Evolutionary conservation across 2,329 filamentous ascomycete species (phyloP).

Genomic region (Ophiobolus disseminans): DNA sequence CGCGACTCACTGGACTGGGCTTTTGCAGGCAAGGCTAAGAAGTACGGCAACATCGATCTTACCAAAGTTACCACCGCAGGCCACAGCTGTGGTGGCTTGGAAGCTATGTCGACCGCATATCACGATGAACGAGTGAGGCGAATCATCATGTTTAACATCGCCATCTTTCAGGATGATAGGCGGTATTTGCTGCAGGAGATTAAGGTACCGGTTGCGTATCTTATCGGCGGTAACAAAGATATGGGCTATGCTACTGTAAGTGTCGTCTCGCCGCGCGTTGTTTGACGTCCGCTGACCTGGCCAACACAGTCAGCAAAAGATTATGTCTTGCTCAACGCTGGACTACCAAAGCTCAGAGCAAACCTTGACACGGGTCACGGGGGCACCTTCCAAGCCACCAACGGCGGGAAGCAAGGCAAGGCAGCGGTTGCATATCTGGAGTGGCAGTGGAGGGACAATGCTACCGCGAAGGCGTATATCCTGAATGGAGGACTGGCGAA

Average conservation of each 20-base stretch:
- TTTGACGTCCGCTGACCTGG: not conserved
- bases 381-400: slow-evolving; percentile 26
- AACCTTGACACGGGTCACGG: slow-evolving; percentile 32
- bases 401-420: slow-evolving; percentile 30
- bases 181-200: slow-evolving; percentile 27
- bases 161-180: slow-evolving; percentile 26
- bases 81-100: slow-evolving; percentile 26
- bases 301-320: slow-evolving; percentile 21
- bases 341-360: slow-evolving; percentile 22
- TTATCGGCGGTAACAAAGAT: slow-evolving; percentile 27
- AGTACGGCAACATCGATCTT: slow-evolving; percentile 28
- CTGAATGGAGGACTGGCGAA: slow-evolving; percentile 23
- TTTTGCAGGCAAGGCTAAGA: slow-evolving; percentile 22
- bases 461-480: slow-evolving; percentile 23
- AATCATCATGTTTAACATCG: slow-evolving; percentile 30
- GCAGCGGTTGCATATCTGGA: slow-evolving; percentile 28
- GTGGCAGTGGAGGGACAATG: slow-evolving; percentile 27
- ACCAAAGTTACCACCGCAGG: slow-evolving; percentile 26
- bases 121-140: slow-evolving; percentile 25
- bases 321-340: slow-evolving; percentile 20
- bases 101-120: slow-evolving; percentile 26
- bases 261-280: not conserved
- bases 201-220: slow-evolving; percentile 25
- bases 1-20: slow-evolving; percentile 27
- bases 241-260: slow-evolving; percentile 26